Conservation (phyloP, 2,329 filamentous ascomycete genomes). For the Arthrobotrys musiformis region DNA sequence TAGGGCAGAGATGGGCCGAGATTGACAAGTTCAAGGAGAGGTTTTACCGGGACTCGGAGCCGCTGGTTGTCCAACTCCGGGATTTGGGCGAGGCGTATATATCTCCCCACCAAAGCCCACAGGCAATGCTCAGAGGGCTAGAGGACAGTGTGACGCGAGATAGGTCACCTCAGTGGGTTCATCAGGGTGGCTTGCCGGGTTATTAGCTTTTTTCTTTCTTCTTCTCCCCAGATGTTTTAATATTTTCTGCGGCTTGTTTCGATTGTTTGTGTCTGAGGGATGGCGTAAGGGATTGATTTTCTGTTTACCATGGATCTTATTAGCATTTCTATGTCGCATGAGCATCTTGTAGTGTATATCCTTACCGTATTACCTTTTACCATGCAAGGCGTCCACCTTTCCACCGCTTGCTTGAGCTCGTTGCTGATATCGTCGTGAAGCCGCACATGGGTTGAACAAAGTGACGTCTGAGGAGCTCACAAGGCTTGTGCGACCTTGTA, state of each 20-base stretch:
- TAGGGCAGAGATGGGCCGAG: conserved; percentile 43
- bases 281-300: conserved; percentile 21
- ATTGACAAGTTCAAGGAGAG: conserved; percentile 52
- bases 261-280: neutral
- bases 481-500: conserved; percentile 26
- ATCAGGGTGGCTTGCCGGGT: conserved; percentile 41
- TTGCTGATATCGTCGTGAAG: neutral
- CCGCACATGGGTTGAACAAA: neutral
- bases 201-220: conserved; percentile 13
- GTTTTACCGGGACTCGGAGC: conserved; percentile 51
- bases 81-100: conserved; percentile 38
- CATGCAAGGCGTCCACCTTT: neutral
- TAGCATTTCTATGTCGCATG: neutral
- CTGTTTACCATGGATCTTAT: neutral
- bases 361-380: conserved; percentile 10
- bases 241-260: neutral
- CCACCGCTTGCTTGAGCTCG: too few species aligned
- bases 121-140: conserved; percentile 46
- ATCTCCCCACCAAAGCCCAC: conserved; percentile 51
- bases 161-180: conserved; percentile 43
- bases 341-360: neutral
- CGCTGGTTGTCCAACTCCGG: conserved; percentile 34
- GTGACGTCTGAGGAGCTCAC: neutral
- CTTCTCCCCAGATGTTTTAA: too few species aligned
- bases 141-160: conserved; percentile 49